Conservation (phyloP, 192 early-diverging fungal genomes). For the Phycomyces blakesleeanus region DNA sequence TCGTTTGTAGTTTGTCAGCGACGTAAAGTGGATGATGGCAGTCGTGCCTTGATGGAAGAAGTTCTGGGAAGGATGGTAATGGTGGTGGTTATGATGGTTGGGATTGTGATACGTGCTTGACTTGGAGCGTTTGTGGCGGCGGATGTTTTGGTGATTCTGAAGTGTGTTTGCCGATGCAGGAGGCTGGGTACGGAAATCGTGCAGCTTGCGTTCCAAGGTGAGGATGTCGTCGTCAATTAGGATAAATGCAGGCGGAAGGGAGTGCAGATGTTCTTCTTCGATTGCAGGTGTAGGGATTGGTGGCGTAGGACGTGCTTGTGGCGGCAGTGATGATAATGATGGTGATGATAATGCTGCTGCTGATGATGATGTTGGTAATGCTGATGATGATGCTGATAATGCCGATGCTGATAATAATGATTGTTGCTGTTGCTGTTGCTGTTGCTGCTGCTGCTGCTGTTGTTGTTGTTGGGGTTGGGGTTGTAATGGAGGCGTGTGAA, state of each 20-base stretch:
- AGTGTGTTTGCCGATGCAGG: background rate
- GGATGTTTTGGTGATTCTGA: conserved; percentile 4
- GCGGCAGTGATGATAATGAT: background rate
- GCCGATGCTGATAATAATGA: too few relatives aligned
- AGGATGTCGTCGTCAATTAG: conserved; percentile 58
- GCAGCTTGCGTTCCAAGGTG: conserved; percentile 44
- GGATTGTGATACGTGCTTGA: background rate
- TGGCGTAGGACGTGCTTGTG: background rate
- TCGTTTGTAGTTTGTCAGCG: conserved; percentile 43
- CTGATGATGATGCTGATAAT: too few relatives aligned
- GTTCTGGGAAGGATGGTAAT: too few relatives aligned
- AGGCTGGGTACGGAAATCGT: conserved; percentile 28
- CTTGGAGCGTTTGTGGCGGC: conserved; percentile 1
- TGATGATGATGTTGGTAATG: background rate
- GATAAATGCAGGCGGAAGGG: conserved; percentile 42
- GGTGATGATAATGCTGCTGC: background rate
- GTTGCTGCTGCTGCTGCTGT: too few relatives aligned
- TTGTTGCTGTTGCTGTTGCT: too few relatives aligned
- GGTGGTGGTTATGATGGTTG: too few relatives aligned
- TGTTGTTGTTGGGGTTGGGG: background rate
- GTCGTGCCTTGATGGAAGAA: too few relatives aligned
- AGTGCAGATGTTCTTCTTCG: conserved; percentile 22
- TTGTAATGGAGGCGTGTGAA: background rate
- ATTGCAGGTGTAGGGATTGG: conserved; percentile 18
- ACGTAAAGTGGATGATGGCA: conserved; percentile 54